Percentiles rank a stretch among this genome's conserved stretches.
Conservation (phyloP, 2,329 filamentous ascomycete genomes). For the Nemania serpens region DNA sequence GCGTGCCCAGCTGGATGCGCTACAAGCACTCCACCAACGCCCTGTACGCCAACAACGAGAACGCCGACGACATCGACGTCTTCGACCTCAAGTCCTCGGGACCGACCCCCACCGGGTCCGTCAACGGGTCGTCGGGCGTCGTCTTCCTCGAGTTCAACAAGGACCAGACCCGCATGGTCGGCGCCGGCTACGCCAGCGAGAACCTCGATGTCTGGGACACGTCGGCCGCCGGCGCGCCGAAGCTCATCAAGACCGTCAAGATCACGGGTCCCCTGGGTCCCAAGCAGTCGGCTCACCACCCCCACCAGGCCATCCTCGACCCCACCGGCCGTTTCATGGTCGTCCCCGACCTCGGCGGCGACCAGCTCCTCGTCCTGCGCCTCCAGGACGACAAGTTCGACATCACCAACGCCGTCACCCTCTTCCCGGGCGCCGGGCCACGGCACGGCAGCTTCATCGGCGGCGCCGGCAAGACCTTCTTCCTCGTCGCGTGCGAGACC, state of each 20-base stretch:
- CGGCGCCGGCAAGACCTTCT: conserved; percentile 46
- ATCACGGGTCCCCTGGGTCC: conserved; percentile 43
- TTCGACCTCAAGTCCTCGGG: conserved; percentile 45
- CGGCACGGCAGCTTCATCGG: conserved; percentile 57
- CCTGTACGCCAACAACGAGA: conserved; percentile 56
- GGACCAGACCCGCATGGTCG: conserved; percentile 51
- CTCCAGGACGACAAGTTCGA: conserved; percentile 47
- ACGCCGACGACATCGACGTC: conserved; percentile 45
- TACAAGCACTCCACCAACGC: conserved; percentile 44
- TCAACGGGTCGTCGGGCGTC: conserved; percentile 48
- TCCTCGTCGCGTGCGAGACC: conserved; percentile 54
- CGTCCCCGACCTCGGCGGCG: conserved; percentile 55
- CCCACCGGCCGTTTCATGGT: conserved; percentile 55
- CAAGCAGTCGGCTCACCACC: conserved; percentile 41
- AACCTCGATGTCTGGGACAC: conserved; percentile 54
- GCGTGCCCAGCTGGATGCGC: conserved; percentile 52
- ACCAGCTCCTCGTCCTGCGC: conserved; percentile 54
- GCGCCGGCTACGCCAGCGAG: conserved; percentile 48
- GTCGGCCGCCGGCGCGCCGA: conserved; percentile 40
- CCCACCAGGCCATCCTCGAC: conserved; percentile 55
- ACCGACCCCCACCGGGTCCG: conserved; percentile 37
- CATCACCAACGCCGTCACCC: conserved; percentile 42
- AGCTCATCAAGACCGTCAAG: conserved; percentile 46
- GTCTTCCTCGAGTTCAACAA: conserved; percentile 54
- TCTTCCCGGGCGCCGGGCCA: conserved; percentile 51